A percentile compares a stretch with the other conserved stretches of the same genome.
Evolutionary conservation across 2,329 filamentous ascomycete species (phyloP).

Genomic region (Aspergillus fumigatus): DNA sequence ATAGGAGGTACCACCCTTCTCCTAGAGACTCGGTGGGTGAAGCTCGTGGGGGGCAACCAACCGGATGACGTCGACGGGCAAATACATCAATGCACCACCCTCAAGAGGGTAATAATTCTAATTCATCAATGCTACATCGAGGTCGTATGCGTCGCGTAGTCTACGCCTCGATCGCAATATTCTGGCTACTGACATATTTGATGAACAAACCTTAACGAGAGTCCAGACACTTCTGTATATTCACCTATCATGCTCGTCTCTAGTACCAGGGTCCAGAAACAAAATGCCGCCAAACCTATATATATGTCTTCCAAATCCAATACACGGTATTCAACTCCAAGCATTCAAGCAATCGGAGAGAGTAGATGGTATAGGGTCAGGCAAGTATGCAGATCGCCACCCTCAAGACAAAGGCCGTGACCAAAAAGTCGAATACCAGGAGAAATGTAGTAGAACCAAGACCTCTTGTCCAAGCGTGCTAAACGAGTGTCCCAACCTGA

Average conservation of each 20-base stretch:
- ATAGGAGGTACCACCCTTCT: too few species aligned
- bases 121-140: background rate
- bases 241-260: background rate
- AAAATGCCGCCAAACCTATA: background rate
- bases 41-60: background rate
- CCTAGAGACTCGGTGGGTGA: background rate
- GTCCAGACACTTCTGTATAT: background rate
- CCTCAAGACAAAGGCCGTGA: conserved; percentile 4
- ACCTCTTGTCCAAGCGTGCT: background rate
- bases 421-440: conserved; percentile 12
- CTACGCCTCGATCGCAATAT: background rate
- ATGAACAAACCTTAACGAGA: background rate
- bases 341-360: background rate
- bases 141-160: background rate
- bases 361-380: background rate
- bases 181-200: background rate
- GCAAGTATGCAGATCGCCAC: conserved; percentile 7
- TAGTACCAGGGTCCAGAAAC: background rate
- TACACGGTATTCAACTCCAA: background rate
- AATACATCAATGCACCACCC: background rate
- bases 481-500: background rate
- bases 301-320: conserved; percentile 1
- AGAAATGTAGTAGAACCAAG: conserved; percentile 9
- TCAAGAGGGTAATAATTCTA: background rate
- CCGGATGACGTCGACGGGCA: background rate